Conservation (phyloP, 2,329 filamentous ascomycete genomes). For the Zasmidium citrigriseum region DNA sequence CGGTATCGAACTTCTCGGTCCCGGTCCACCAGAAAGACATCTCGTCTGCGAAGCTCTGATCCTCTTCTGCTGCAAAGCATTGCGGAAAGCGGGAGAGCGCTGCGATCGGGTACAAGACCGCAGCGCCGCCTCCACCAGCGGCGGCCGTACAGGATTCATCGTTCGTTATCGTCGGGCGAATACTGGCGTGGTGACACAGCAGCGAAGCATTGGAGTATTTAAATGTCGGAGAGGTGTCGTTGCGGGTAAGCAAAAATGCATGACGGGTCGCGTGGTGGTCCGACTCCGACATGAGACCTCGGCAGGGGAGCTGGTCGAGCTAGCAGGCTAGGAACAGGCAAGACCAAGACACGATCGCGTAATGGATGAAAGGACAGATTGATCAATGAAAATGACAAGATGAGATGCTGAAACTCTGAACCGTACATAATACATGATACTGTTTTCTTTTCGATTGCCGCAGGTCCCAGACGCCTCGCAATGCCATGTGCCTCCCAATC, state of each 20-base stretch:
- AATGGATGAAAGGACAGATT: not conserved
- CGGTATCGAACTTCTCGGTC: conserved; percentile 23
- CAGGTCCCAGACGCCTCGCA: conserved; percentile 8
- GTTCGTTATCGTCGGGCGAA: no score
- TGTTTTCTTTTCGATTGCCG: conserved; percentile 8
- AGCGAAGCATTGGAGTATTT: not conserved
- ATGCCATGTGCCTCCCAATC: conserved; percentile 6
- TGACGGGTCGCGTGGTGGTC: not conserved
- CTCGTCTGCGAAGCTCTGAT: conserved; percentile 17
- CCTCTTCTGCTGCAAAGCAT: conserved; percentile 19
- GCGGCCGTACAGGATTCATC: conserved; percentile 25
- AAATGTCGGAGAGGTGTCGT: no score
- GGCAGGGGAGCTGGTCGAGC: no score
- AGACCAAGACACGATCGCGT: not conserved
- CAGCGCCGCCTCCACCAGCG: conserved; percentile 24
- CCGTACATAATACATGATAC: conserved; percentile 11
- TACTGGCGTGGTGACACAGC: no score
- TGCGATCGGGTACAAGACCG: conserved; percentile 22
- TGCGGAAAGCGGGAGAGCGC: conserved; percentile 22
- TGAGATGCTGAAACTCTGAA: not conserved
- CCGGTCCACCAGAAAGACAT: conserved; percentile 25
- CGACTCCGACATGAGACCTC: no score
- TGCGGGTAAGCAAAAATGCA: not conserved
- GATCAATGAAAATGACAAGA: no score
- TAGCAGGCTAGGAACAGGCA: not conserved